Conservation (phyloP, 805 yeast species). For the Zygoascus flipseniorum region DNA sequence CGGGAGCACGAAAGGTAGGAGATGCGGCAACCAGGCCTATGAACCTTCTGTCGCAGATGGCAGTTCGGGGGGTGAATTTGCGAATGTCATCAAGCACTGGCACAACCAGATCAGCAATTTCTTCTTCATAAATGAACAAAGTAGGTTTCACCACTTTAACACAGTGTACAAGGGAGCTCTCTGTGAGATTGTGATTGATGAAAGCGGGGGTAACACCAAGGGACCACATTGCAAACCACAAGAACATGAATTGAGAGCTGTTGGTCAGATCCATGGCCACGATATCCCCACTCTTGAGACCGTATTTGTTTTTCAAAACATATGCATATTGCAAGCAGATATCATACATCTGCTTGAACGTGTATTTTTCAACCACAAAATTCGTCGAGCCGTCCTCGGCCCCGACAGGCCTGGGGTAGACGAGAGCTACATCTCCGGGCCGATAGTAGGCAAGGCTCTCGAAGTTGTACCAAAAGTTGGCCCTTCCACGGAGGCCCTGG, state of each 20-base stretch:
- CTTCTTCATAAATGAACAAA: constrained; percentile 69
- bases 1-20: constrained; percentile 41
- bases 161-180: constrained; percentile 72
- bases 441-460: constrained; percentile 44
- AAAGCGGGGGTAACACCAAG: constrained; percentile 86
- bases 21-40: constrained; percentile 33
- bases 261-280: constrained; percentile 74
- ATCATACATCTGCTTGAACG: constrained; percentile 62
- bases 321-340: constrained; percentile 58
- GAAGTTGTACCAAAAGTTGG: constrained; percentile 64
- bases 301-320: constrained; percentile 53
- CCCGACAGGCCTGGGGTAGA: constrained; percentile 40
- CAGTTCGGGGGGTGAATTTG: constrained; percentile 13
- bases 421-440: constrained; percentile 51
- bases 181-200: constrained; percentile 69
- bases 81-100: constrained; percentile 30
- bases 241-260: constrained; percentile 68
- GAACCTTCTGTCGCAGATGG: constrained; percentile 36
- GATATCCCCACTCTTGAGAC: constrained; percentile 55
- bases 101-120: constrained; percentile 44
- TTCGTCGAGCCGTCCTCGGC: constrained; percentile 29
- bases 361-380: constrained; percentile 52
- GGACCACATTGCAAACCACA: constrained; percentile 86
- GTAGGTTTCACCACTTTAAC: constrained; percentile 55
- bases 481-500: constrained; percentile 29